Conservation (phyloP, 371 early-diverging fungal genomes). For the Mucor circinelloides region DNA sequence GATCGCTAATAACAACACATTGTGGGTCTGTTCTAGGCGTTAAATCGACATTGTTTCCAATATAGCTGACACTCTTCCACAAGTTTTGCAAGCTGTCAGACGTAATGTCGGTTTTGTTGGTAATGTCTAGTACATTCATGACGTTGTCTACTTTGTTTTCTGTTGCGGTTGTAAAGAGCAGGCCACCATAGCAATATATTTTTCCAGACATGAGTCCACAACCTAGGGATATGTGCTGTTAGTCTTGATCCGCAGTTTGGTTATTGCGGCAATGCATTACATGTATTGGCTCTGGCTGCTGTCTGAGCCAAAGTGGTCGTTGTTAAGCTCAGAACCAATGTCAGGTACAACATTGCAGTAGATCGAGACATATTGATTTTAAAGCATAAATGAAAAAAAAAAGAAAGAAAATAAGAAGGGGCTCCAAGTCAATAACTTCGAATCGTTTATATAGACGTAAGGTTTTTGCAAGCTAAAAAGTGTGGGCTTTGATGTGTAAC, state of each 20-base stretch:
- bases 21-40: not conserved
- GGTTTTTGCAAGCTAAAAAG: not conserved
- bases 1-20: not conserved
- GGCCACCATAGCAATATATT: conserved; percentile 2
- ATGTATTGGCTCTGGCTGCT: not conserved
- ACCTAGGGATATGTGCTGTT: not conserved
- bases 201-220: conserved; percentile 7
- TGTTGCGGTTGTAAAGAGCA: not conserved
- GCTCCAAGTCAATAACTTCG: not conserved
- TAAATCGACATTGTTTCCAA: not conserved
- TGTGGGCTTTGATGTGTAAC: not conserved
- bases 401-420: not conserved
- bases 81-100: not conserved
- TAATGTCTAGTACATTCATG: not conserved
- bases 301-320: not conserved
- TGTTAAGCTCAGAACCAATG: not conserved
- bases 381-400: not conserved
- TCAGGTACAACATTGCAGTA: not conserved
- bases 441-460: not conserved
- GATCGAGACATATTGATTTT: not conserved
- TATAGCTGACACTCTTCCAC: not conserved
- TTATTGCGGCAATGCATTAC: not conserved
- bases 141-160: not conserved
- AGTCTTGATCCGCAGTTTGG: not conserved
- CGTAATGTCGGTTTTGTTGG: not conserved